These are phyloP conservation scores for Leccinum huronense DNA, from an alignment of 1,284 basidiomycete species.

Conservation along the genomic window DNA sequence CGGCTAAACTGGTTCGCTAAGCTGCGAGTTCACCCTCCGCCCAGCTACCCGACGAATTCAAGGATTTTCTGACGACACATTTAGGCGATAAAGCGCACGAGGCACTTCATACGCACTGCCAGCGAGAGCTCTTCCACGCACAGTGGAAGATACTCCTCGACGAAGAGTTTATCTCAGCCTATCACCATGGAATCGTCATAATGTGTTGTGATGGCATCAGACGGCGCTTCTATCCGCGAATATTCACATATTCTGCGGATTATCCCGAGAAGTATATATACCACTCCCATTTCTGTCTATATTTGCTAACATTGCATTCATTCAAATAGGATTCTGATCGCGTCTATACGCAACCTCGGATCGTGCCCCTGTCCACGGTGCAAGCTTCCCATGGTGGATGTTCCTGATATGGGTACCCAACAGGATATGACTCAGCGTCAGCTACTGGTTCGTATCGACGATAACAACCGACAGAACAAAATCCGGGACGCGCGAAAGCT, in stretches of 20 bases:
- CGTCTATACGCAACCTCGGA: no score
- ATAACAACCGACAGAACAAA: conserved; percentile 2
- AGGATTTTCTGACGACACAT: background rate
- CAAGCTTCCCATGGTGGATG: conserved; percentile 8
- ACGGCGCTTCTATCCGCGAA: background rate
- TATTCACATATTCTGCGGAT: no score
- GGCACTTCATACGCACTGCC: no score
- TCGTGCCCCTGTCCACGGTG: no score
- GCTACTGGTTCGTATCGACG: background rate
- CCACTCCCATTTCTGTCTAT: no score
- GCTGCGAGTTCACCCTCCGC: background rate
- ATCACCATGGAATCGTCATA: background rate
- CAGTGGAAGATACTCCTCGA: background rate
- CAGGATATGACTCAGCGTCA: conserved; percentile 1
- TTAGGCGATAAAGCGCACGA: no score
- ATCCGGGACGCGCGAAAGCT: conserved; percentile 7
- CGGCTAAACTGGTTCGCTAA: background rate
- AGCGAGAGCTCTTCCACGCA: no score
- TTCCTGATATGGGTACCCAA: conserved; percentile 14
- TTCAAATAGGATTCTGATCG: background rate
- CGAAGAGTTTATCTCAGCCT: background rate
- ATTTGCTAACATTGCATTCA: background rate
- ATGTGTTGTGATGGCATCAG: background rate
- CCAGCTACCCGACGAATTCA: background rate
- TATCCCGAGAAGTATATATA: background rate